These are phyloP conservation scores for Mallotus japonicus DNA, from an alignment of 441 rosid species.

Conservation along the genomic window DNA sequence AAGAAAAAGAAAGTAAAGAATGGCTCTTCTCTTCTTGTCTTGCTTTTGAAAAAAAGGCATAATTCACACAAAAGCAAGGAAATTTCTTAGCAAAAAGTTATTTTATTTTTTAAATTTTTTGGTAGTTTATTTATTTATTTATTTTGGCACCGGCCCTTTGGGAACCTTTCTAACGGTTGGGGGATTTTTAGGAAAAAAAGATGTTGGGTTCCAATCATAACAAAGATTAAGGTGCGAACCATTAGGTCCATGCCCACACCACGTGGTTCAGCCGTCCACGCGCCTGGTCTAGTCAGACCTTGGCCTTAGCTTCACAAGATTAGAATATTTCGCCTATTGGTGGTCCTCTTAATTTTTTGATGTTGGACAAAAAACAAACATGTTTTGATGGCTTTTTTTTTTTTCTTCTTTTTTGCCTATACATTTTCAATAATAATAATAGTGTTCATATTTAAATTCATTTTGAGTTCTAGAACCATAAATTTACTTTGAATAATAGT, in stretches of 20 bases:
- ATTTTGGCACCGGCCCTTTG: not conserved
- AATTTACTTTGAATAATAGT: too few relatives aligned
- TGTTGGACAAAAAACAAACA: too few relatives aligned
- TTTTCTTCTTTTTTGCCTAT: too few relatives aligned
- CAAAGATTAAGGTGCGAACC: not conserved
- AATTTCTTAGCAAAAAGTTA: not conserved
- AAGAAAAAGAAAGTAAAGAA: not conserved
- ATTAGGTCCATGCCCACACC: not conserved
- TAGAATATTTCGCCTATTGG: too few relatives aligned
- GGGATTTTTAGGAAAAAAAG: not conserved
- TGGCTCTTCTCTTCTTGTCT: not conserved
- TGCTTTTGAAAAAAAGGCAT: not conserved
- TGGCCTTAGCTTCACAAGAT: too few relatives aligned
- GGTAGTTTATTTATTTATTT: not conserved
- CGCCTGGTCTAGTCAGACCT: not conserved
- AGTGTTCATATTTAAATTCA: too few relatives aligned
- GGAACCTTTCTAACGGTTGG: constrained; percentile 7
- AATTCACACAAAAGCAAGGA: not conserved
- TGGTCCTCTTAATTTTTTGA: too few relatives aligned
- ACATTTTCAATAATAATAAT: too few relatives aligned
- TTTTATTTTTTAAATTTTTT: too few relatives aligned
- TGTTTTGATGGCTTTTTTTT: too few relatives aligned
- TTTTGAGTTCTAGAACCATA: too few relatives aligned
- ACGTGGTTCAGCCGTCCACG: not conserved
- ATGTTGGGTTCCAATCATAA: not conserved